phyloP scores from a whole-genome alignment of 1,284 basidiomycete genomes.

The Ustilago xerochloae region DNA sequence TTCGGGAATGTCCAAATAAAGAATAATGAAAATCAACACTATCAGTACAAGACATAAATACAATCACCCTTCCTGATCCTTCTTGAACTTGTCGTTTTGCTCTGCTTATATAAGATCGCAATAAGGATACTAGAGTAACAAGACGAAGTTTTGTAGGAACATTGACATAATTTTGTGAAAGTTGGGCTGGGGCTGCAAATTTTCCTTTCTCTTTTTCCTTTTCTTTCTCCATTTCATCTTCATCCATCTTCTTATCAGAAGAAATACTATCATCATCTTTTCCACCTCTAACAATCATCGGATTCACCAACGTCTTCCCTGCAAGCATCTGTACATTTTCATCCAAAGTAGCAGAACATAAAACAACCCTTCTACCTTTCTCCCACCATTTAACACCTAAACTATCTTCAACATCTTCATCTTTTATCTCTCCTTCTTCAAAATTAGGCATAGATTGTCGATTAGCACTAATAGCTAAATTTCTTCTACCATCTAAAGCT shows the following conservation, averaged over 20 bases:
- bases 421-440: conserved; percentile 29
- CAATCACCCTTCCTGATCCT: conserved; percentile 76
- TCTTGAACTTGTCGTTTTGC: conserved; percentile 64
- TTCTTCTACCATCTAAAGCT: conserved; percentile 62
- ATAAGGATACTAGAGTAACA: conserved; percentile 86
- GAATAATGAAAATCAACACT: conserved; percentile 97
- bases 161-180: conserved; percentile 92
- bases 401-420: conserved; percentile 52
- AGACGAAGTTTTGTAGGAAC: conserved; percentile 91
- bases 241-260: conserved; percentile 1
- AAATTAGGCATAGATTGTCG: conserved; percentile 70
- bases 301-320: conserved; percentile 77
- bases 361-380: conserved; percentile 79
- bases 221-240: no score
- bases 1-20: conserved; percentile 80
- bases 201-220: conserved; percentile 68
- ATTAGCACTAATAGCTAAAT: conserved; percentile 71
- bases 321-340: conserved; percentile 95
- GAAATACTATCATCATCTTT: conserved; percentile 30
- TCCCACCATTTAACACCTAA: conserved; percentile 65
- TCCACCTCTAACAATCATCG: conserved; percentile 70
- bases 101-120: conserved; percentile 73
- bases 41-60: conserved; percentile 96
- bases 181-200: conserved; percentile 93
- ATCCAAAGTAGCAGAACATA: conserved; percentile 96